phyloP scores from a whole-genome alignment of 2,329 filamentous ascomycete genomes.

The Alternaria sp. region DNA sequence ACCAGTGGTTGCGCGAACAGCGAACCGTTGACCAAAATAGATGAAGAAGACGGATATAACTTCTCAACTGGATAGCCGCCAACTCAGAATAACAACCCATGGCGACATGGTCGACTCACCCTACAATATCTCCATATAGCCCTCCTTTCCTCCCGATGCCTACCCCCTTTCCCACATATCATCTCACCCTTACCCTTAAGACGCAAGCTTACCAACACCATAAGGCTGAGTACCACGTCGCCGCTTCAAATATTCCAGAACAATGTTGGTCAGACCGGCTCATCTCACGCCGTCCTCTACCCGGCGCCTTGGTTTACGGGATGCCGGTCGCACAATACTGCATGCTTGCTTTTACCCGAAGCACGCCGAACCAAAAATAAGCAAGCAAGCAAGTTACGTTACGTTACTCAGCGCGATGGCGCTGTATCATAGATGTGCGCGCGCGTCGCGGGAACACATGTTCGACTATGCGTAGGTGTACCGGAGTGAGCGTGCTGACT shows the following conservation, averaged over 20 bases:
- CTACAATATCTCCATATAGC: neutral
- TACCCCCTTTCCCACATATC: neutral
- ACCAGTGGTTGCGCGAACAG: neutral
- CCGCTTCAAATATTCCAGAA: neutral
- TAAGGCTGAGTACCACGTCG: neutral
- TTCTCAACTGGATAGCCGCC: neutral
- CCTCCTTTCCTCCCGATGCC: neutral
- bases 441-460: constrained; percentile 6
- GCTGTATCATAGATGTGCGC: neutral
- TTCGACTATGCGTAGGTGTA: neutral
- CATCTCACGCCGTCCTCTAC: neutral
- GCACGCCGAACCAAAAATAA: neutral
- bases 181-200: neutral
- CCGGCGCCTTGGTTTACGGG: neutral
- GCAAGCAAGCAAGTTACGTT: neutral
- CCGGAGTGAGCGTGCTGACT: constrained; percentile 1
- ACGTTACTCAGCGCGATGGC: neutral
- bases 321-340: neutral
- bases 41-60: neutral
- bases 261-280: neutral
- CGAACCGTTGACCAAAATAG: neutral
- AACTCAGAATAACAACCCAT: neutral
- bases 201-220: neutral
- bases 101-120: neutral
- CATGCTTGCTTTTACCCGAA: neutral